Base-by-base conservation (phyloP, 257 asterid genomes). In the Solanum pinnatisectum region DNA sequence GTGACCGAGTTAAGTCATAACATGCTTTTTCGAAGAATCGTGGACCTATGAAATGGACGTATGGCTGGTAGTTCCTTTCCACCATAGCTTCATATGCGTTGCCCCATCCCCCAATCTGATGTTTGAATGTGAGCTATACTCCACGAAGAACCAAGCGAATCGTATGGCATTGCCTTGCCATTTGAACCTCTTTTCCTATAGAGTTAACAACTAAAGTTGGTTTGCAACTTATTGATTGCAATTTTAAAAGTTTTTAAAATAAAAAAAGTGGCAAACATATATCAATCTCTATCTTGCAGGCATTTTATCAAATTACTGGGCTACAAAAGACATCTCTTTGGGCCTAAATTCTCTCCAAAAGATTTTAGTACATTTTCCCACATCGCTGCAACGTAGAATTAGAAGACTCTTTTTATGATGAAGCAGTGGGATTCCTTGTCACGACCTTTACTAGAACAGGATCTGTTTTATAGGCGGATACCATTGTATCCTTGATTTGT, bases 361-460 rank as follows among this genome's bases (percentile, higher is more conserved):
- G 59, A 14, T 49, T 14, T 52, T 16, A 16, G 13, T 59, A 59
- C n/a, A 59, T 59, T 11, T 59, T 72, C 25, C 81, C 82, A 35
- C 49, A 20, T 35, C 49, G 82, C 7, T 20, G 5, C 37, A 73
- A 36, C 30, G 5, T 4, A 5, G 8, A 30, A 10, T 2, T 9
- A 10, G 9, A 10, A 20, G 13, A 2, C 18, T 22, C 32, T 22
- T 74, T 74, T 74, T 74, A 37, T 10, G 1, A 5, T 36, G 12
- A 8, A 36, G 5, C 20, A 37, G 3, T 36, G 30, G 16, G 0
- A 9, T 0, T 2, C 0, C 25, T 0, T 4, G 12, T 72, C 30
- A 72, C 27, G 81, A 72, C 81, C 81, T n/a, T 72, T 72, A 72
- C 63, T 52, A 16, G 23, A 52, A 52, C 9, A 52, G 3, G 23